These are phyloP conservation scores for Lobosporangium transversale DNA, from an alignment of 192 early-diverging fungal species.

Conservation along the genomic window DNA sequence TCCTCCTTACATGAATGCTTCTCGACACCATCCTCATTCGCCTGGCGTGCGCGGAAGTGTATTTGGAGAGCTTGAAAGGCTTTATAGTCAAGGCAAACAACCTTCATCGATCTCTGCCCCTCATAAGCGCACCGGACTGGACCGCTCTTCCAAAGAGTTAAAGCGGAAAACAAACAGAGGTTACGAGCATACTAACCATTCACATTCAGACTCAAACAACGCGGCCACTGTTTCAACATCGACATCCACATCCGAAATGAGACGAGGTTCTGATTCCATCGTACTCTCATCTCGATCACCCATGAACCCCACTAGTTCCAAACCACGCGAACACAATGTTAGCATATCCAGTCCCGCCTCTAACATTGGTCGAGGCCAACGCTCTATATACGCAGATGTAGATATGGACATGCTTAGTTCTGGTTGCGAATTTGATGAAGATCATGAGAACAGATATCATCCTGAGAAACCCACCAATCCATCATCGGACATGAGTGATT, in stretches of 20 bases:
- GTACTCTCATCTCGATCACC: constrained; percentile 18
- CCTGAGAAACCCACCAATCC: not conserved
- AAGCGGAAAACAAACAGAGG: not conserved
- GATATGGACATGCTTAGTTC: constrained; percentile 17
- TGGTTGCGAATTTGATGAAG: constrained; percentile 16
- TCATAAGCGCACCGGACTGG: not conserved
- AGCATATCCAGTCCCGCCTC: constrained; percentile 22
- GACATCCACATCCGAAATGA: constrained; percentile 16
- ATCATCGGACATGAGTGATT: not conserved
- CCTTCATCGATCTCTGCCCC: not conserved
- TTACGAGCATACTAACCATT: not conserved
- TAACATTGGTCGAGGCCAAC: constrained; percentile 7
- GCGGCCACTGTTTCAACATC: constrained; percentile 13
- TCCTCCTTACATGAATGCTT: constrained; percentile 31
- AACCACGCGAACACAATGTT: constrained; percentile 7
- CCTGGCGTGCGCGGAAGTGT: constrained; percentile 38
- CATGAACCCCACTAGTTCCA: constrained; percentile 21
- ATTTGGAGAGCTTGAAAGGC: constrained; percentile 45
- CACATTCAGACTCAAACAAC: not conserved
- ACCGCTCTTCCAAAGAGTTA: constrained; percentile 9
- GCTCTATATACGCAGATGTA: constrained; percentile 25
- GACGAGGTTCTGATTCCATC: constrained; percentile 4
- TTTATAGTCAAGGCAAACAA: constrained; percentile 32
- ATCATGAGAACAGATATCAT: not conserved
- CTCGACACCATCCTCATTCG: constrained; percentile 11